Evolutionary conservation across 805 yeast genomes (phyloP), one percentile per base, ranked within the genome.

Genomic region (Grigorovia jiainica): DNA sequence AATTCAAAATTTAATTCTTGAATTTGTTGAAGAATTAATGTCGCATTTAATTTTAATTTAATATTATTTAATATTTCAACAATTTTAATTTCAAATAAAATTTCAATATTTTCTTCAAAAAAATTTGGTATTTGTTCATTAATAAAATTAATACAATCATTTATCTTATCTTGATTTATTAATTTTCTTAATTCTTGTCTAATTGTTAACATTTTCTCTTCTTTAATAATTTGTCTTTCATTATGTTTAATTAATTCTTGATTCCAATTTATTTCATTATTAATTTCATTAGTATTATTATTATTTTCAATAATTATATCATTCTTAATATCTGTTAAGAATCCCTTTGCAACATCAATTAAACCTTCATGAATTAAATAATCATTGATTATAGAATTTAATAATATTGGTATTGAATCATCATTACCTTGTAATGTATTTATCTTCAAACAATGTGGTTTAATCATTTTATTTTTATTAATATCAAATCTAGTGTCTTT

Each of bases 321-420:
- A 18, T 45, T 35, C 8, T 50, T 47, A 24, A 72, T 49, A 47
- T 79, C 86, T 30, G 63, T 56, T 18, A 67, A 41, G 44, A 81
- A 73, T 0, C 77, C 73, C 43, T 65, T 65, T 2, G 76, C 72
- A 3, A 77, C 72, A 42, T 75, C 76, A 24, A 67, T 65, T 50
- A 69, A 73, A 3, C 87, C 87, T 41, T 71, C 69, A 51, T 78
- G 76, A n/a, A 70, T 65, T 31, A 81, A 68, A 53, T 78, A 79
- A 16, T 59, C 64, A 38, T 59, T 60, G 10, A 60, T 56, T 51
- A 58, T 47, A 1, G 53, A 47, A 38, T 60, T 58, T 34, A 60
- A 43, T 6, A 55, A 49, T 2, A 55, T 40, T 8, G 57, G 55
- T 24, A 60, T 51, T 4, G 61, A 54, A 24, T 53, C 58, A 40